These are phyloP conservation scores for Rossbeevera mucosa DNA, from an alignment of 768 basidiomycete species.

Conservation along the genomic window DNA sequence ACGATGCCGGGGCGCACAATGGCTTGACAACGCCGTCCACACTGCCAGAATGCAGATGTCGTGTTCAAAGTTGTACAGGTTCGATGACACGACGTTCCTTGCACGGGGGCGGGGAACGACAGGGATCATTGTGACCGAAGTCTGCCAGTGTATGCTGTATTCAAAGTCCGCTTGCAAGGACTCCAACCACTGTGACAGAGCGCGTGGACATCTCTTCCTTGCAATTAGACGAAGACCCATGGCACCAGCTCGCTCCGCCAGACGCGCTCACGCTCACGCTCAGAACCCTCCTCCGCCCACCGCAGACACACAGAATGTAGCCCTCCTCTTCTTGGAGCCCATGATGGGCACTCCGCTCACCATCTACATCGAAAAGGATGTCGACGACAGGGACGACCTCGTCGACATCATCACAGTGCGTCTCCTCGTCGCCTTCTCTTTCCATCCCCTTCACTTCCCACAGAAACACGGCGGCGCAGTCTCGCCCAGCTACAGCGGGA, in stretches of 20 bases:
- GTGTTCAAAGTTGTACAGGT: too few relatives aligned
- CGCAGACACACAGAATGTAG: conserved; percentile 34
- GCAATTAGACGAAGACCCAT: conserved; percentile 56
- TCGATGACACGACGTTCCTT: too few relatives aligned
- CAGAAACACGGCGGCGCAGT: conserved; percentile 78
- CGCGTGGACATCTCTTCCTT: conserved; percentile 18
- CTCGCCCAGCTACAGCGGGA: conserved; percentile 71
- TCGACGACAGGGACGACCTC: conserved; percentile 61
- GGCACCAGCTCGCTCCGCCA: conserved; percentile 69
- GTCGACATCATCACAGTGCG: conserved; percentile 63
- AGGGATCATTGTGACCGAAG: too few relatives aligned
- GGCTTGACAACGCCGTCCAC: too few relatives aligned
- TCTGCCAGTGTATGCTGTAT: background rate
- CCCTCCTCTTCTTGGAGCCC: conserved; percentile 70
- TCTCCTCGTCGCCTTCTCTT: conserved; percentile 13
- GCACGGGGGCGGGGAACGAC: too few relatives aligned
- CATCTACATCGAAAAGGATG: conserved; percentile 79
- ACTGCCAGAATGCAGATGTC: too few relatives aligned
- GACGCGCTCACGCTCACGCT: conserved; percentile 45
- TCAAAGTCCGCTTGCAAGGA: conserved; percentile 27
- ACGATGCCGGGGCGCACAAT: too few relatives aligned
- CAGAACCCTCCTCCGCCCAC: conserved; percentile 24
- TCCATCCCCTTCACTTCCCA: conserved; percentile 8
- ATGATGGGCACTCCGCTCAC: conserved; percentile 73
- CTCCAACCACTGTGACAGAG: conserved; percentile 26